Base-by-base conservation (phyloP, 352 stramenopile genomes). In the Thalassiosira hispida region DNA sequence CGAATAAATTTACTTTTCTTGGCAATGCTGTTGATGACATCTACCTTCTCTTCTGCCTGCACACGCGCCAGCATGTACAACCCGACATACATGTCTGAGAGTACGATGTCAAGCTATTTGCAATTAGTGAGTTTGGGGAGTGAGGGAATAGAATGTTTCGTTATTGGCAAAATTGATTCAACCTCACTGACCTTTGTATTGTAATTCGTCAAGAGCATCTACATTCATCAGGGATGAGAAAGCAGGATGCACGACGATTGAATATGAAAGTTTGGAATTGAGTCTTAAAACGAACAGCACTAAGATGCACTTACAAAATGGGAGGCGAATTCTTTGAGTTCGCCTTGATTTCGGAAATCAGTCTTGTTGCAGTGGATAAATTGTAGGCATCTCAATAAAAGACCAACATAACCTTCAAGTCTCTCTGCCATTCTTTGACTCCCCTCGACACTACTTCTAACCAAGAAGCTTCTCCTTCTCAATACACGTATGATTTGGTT, bases 1-100 rank as follows among this genome's bases (percentile, higher is more conserved):
- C 29, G 5, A 40, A 61, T 8, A n/a, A 42, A 22, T 33, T 61
- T 63, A 27, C n/a, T 42, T 63, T 63, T 46, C 29, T 11, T 29
- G 25, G 25, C 2, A 63, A 63, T 63, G 4, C 33, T 11, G 5
- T 63, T 46, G 1, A 63, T 63, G 2, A 12, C 18, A 4, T 63
- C n/a, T 3, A 63, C 29, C 16, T 22, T 35, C 18, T 46, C 31
- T 23, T 71, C 62, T 33, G 42, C 20, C 38, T 71, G 62, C 7
- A 61, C 62, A 20, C 47, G 14, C 1, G 44, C 12, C 14, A 71
- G 47, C 46, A 71, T 59, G 11, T 11, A 11, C 14, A 59, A 11
- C 0, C 62, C 62, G n/a, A 57, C 25, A 59, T 61, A 71, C 23
- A 71, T 61, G n/a, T 71, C 62, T 22, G 62, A 61, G 1, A 71